phyloP scores from a whole-genome alignment of 495 filamentous ascomycete species.

The Haplographium delicatum region DNA sequence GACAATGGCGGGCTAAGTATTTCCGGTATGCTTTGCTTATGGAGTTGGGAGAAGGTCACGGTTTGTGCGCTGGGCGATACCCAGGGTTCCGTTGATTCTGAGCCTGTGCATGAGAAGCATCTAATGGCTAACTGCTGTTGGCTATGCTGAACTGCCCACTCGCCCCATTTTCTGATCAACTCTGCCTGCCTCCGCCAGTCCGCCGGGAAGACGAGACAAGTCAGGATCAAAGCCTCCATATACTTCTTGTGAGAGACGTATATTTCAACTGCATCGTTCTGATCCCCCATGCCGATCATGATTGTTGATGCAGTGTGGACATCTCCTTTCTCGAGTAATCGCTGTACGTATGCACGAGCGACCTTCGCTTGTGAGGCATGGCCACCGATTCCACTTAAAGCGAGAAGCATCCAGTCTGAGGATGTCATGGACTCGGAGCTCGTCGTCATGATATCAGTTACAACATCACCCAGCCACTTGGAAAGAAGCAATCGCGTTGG shows the following conservation, averaged over 20 bases:
- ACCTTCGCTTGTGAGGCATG: conserved; percentile 82
- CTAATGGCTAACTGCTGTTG: conserved; percentile 88
- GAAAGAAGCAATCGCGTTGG: conserved; percentile 72
- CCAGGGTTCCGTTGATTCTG: conserved; percentile 74
- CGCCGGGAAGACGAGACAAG: conserved; percentile 63
- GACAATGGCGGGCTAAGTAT: conserved; percentile 56
- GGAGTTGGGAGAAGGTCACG: conserved; percentile 48
- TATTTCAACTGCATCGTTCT: conserved; percentile 92
- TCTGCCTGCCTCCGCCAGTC: conserved; percentile 90
- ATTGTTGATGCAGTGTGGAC: conserved; percentile 88
- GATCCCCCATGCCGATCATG: conserved; percentile 84
- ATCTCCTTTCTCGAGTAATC: conserved; percentile 82
- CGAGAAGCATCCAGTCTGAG: conserved; percentile 95
- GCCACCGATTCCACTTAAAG: conserved; percentile 79
- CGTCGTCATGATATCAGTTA: conserved; percentile 74
- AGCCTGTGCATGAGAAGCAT: conserved; percentile 80
- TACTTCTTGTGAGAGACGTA: conserved; percentile 88
- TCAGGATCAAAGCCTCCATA: conserved; percentile 84
- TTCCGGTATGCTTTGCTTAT: conserved; percentile 43
- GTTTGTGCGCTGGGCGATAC: conserved; percentile 74
- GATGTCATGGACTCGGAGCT: conserved; percentile 77
- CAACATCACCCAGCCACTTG: conserved; percentile 88
- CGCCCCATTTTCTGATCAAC: conserved; percentile 90
- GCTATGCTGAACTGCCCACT: conserved; percentile 78
- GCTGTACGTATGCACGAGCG: conserved; percentile 86